These are phyloP conservation scores for Hymenoscyphus infarciens DNA, from an alignment of 2,329 filamentous ascomycete genomes.

Conservation along the genomic window DNA sequence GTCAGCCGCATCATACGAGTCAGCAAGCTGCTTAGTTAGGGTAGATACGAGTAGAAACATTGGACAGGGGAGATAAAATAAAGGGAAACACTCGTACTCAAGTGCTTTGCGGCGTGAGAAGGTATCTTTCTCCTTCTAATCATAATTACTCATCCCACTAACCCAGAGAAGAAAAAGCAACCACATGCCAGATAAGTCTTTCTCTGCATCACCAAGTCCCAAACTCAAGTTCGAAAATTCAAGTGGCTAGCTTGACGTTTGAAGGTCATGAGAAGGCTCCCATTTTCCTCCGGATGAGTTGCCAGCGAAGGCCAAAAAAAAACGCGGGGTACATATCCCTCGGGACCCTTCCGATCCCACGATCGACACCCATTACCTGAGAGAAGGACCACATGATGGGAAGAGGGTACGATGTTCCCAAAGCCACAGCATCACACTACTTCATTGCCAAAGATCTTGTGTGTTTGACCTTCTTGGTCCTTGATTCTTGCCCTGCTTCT, in stretches of 20 bases:
- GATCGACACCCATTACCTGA: constrained; percentile 5
- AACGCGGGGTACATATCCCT: too few relatives aligned
- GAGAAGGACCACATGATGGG: constrained; percentile 5
- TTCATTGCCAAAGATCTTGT: not conserved
- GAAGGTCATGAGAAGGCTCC: too few relatives aligned
- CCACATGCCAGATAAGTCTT: too few relatives aligned
- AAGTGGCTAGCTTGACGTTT: too few relatives aligned
- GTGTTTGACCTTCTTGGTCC: not conserved
- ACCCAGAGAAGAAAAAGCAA: too few relatives aligned
- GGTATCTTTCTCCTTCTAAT: not conserved
- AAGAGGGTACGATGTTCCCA: not conserved
- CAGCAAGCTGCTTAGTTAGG: not conserved
- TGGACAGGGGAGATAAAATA: not conserved
- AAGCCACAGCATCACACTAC: not conserved
- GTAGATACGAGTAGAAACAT: not conserved
- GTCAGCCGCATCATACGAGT: not conserved
- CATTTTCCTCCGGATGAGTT: too few relatives aligned
- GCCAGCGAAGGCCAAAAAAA: too few relatives aligned
- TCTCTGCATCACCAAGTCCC: not conserved
- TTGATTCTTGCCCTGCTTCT: too few relatives aligned
- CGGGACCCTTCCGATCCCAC: not conserved
- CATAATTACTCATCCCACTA: not conserved
- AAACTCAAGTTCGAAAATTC: not conserved
- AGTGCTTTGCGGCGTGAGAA: not conserved
- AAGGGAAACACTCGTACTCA: not conserved